Evolutionary conservation across 2,329 filamentous ascomycete species (phyloP), one percentile per base, ranked within the genome.

Genomic region (Colletotrichum melonis): DNA sequence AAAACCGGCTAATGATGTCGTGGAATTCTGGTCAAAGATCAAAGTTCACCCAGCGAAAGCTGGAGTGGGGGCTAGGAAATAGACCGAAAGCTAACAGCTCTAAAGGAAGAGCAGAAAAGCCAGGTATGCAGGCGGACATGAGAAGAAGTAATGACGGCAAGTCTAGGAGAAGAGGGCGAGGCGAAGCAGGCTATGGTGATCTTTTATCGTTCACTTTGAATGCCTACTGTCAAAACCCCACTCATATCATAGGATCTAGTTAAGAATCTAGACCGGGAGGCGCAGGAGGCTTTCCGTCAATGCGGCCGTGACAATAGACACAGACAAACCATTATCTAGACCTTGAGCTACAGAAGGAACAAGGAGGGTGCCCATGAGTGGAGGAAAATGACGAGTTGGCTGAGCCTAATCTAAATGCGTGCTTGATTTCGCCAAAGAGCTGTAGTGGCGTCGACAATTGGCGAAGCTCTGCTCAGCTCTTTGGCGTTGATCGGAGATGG

Each of bases 361-460:
- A 70, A 57, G 60, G 26, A 58, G 60, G 26, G 54, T 28, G 12
- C 49, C 24, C 28, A 35, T 32, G 56, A 52, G 62, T 35, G 52
- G 46, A 57, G 56, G 64, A 57, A 58, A 35, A 73, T 71, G 71
- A 73, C 62, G 67, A 71, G 26, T 63, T 62, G 66, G 32, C 42
- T 64, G 66, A 60, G 57, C 46, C 63, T 62, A 62, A 56, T 62
- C 71, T 63, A 62, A 58, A 71, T 65, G 60, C 71, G 46, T 70
- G 58, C 32, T 55, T 46, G 46, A 38, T 28, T 35, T 46, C 52
- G 63, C n/a, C 32, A 7, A 26, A 59, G 28, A 32, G 24, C 46
- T 46, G 26, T 32, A 52, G 49, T 52, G 62, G 57, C 63, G 56
- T 32, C 52, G 24, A 42, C 19, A 26, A 24, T 55, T 62, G 19